Evolutionary conservation across 805 yeast species (phyloP).

Genomic region (Tetrapisispora fleetii): DNA sequence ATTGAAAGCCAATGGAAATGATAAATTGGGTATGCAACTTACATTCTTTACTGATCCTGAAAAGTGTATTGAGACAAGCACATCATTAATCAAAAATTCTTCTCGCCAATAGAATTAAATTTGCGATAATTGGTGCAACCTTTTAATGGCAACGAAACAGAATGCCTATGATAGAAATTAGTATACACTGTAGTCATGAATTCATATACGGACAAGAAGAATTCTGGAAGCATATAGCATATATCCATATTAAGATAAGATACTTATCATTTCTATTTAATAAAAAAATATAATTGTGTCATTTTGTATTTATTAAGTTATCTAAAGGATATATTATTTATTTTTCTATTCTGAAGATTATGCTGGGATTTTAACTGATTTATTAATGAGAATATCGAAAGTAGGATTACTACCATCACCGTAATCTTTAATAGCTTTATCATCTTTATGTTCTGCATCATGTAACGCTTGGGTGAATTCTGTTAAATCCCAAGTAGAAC

Average conservation of each 20-base stretch:
- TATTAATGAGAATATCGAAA: slow-evolving; percentile 20
- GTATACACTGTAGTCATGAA: background rate
- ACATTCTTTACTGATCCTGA: slow-evolving; percentile 26
- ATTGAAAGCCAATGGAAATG: slow-evolving; percentile 10
- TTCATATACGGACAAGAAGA: background rate
- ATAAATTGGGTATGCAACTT: slow-evolving; percentile 9
- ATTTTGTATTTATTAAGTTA: background rate
- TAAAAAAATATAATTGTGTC: background rate
- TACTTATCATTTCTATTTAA: background rate
- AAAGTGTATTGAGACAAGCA: slow-evolving; percentile 14
- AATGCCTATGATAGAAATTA: too few relatives aligned
- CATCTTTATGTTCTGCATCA: slow-evolving; percentile 28
- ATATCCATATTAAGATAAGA: background rate
- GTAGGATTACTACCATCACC: slow-evolving; percentile 52
- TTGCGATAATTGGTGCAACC: background rate
- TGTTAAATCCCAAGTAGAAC: slow-evolving; percentile 36
- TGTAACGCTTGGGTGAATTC: slow-evolving; percentile 33
- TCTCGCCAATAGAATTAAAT: background rate
- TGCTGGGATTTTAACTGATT: slow-evolving; percentile 4
- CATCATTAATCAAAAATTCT: slow-evolving; percentile 5
- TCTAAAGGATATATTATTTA: background rate
- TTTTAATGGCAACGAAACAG: background rate
- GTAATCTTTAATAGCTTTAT: slow-evolving; percentile 50
- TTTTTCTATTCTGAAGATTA: background rate
- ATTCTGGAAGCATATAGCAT: background rate